Percentiles rank a stretch among this genome's conserved stretches.
Conservation (phyloP, 164 flowering plant genomes). For the Vitis riparia region DNA sequence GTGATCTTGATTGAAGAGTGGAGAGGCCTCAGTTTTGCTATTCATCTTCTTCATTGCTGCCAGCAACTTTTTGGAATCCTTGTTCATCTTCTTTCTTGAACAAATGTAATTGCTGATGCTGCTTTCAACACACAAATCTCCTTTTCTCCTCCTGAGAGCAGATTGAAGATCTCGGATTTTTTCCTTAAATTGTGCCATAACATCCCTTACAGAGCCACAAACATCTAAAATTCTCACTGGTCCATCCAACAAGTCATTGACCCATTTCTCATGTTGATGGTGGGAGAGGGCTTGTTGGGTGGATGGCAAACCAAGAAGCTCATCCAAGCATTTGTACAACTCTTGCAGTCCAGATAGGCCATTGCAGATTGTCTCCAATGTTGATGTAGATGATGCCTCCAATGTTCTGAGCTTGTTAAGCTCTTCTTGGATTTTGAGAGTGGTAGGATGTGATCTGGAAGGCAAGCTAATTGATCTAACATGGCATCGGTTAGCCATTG, state of each 20-base stretch:
- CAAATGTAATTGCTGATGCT: slow-evolving; percentile 12
- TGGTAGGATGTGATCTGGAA: slow-evolving; percentile 37
- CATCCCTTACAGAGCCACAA: slow-evolving; percentile 25
- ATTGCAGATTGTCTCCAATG: slow-evolving; percentile 20
- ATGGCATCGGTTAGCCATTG: slow-evolving; percentile 22
- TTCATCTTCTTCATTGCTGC: slow-evolving; percentile 14
- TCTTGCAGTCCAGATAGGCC: slow-evolving; percentile 31
- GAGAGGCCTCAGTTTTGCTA: background rate
- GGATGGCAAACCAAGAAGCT: slow-evolving; percentile 27
- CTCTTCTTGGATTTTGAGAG: slow-evolving; percentile 28
- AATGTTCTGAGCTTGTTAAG: slow-evolving; percentile 32
- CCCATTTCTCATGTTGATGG: slow-evolving; percentile 13
- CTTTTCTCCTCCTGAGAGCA: slow-evolving; percentile 28
- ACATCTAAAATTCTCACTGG: slow-evolving; percentile 28
- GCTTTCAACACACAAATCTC: slow-evolving; percentile 21
- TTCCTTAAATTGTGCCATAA: slow-evolving; percentile 17
- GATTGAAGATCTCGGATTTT: slow-evolving; percentile 26
- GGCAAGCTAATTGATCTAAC: slow-evolving; percentile 49
- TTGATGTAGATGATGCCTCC: slow-evolving; percentile 18
- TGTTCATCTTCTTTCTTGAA: slow-evolving; percentile 33
- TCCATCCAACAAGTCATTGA: slow-evolving; percentile 25
- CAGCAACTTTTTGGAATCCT: slow-evolving; percentile 15
- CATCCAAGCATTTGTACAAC: slow-evolving; percentile 30
- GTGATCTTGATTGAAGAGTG: slow-evolving; percentile 9
- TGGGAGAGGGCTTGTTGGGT: slow-evolving; percentile 29